A percentile compares a stretch with the other conserved stretches of the same genome.
Conservation (phyloP, 1,284 basidiomycete species). For the Golubevia sp. region DNA sequence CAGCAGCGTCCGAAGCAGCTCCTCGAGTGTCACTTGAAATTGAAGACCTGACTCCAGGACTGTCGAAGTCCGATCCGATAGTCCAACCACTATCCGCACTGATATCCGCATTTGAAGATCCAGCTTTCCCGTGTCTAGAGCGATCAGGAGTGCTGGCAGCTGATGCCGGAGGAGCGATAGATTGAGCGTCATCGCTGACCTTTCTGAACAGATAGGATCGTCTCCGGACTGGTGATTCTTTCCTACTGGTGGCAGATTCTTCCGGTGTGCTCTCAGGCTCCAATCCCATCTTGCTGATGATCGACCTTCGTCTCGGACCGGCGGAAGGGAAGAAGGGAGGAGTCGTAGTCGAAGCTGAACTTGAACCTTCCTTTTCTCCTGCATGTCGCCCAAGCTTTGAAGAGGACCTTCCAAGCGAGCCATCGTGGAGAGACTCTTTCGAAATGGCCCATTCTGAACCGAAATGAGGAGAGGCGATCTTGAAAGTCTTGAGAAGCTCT, state of each 20-base stretch:
- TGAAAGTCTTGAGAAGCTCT: constrained; percentile 29
- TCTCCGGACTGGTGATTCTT: too few relatives aligned
- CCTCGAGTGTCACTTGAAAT: background rate
- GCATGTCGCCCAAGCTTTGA: background rate
- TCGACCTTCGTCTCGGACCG: too few relatives aligned
- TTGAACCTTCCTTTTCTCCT: too few relatives aligned
- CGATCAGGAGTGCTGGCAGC: background rate
- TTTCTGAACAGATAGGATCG: too few relatives aligned
- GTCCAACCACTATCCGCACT: background rate
- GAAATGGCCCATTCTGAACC: background rate
- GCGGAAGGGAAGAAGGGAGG: too few relatives aligned
- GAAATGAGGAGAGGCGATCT: constrained; percentile 5
- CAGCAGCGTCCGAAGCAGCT: background rate
- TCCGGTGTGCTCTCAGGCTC: too few relatives aligned
- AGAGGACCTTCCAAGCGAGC: background rate
- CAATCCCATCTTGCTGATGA: too few relatives aligned
- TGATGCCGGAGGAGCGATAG: background rate
- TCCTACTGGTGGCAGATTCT: too few relatives aligned
- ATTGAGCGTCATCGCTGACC: background rate
- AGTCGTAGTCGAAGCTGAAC: too few relatives aligned
- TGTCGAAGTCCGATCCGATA: background rate
- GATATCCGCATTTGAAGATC: background rate
- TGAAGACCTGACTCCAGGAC: background rate
- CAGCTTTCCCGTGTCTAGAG: background rate
- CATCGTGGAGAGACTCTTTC: background rate